These are phyloP conservation scores for Plantago elongata DNA, from an alignment of 257 asterid species.

Conservation along the genomic window DNA sequence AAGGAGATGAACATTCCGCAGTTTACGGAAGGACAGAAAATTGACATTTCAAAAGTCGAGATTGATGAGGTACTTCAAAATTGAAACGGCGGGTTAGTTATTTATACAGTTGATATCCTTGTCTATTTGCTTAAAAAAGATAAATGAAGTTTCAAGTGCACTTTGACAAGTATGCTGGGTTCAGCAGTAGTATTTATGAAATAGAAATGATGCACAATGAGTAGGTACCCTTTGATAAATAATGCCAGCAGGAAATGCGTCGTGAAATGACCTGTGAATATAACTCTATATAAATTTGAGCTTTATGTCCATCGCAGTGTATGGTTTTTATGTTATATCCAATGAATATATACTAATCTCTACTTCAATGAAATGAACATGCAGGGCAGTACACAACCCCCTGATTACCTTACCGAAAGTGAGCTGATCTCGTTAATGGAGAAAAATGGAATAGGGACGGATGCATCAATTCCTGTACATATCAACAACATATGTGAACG, in stretches of 20 bases:
- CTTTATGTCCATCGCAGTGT: slow-evolving; percentile 7
- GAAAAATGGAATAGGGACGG: slow-evolving; percentile 91
- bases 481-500: slow-evolving; percentile 87
- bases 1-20: slow-evolving; percentile 68
- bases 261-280: background rate
- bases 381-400: slow-evolving; percentile 78
- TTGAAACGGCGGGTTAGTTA: background rate
- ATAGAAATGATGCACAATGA: too few species aligned
- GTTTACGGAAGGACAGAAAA: slow-evolving; percentile 58
- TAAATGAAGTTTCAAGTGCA: background rate
- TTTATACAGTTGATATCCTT: slow-evolving; percentile 10
- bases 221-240: too few species aligned
- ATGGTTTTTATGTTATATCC: slow-evolving; percentile 5
- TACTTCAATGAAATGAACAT: slow-evolving; percentile 18
- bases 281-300: background rate
- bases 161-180: too few species aligned
- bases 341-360: background rate
- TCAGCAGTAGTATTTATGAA: too few species aligned
- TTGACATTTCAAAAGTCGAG: slow-evolving; percentile 53
- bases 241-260: too few species aligned
- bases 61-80: slow-evolving; percentile 58
- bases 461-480: slow-evolving; percentile 87
- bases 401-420: slow-evolving; percentile 83
- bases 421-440: slow-evolving; percentile 93
- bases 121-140: slow-evolving; percentile 6